These are phyloP conservation scores for Arthrobotrys entomopaga DNA, from an alignment of 2,329 filamentous ascomycete genomes.

Conservation along the genomic window DNA sequence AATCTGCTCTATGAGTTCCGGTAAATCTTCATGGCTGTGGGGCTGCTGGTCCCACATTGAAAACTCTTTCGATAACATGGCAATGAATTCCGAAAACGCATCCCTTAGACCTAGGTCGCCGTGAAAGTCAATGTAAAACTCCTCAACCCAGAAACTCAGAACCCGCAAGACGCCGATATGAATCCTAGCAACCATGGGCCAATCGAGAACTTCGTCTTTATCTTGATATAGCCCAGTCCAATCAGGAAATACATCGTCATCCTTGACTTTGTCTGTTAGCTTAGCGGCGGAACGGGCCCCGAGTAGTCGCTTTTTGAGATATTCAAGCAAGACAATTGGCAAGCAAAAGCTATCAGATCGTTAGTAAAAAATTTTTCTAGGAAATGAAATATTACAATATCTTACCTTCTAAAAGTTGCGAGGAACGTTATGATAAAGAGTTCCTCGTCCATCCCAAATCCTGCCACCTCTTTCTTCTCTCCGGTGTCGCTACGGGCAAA, in stretches of 20 bases:
- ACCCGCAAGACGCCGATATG: constrained; percentile 59
- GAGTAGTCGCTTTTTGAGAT: constrained; percentile 59
- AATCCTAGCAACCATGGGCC: constrained; percentile 59
- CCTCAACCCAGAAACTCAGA: constrained; percentile 59
- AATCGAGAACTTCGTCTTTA: constrained; percentile 59
- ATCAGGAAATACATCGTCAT: constrained; percentile 60
- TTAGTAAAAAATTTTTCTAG: constrained; percentile 6
- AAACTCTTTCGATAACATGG: constrained; percentile 58
- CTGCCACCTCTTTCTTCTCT: constrained; percentile 46
- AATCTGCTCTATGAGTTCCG: constrained; percentile 58
- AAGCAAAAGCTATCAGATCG: constrained; percentile 53
- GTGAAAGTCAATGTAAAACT: constrained; percentile 60
- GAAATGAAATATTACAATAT: not conserved
- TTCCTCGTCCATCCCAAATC: constrained; percentile 59
- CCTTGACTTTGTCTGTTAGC: constrained; percentile 58
- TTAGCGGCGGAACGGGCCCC: constrained; percentile 59
- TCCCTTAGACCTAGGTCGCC: constrained; percentile 59
- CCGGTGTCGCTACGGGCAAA: constrained; percentile 44
- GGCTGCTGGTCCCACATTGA: constrained; percentile 57
- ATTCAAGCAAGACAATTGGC: constrained; percentile 59
- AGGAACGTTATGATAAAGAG: constrained; percentile 60
- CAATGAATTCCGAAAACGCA: constrained; percentile 59
- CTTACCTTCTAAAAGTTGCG: constrained; percentile 60
- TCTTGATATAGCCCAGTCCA: constrained; percentile 59
- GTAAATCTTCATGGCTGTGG: constrained; percentile 56